These are phyloP conservation scores for Aspergillus carbonarius DNA, from an alignment of 2,329 filamentous ascomycete species.

Conservation along the genomic window DNA sequence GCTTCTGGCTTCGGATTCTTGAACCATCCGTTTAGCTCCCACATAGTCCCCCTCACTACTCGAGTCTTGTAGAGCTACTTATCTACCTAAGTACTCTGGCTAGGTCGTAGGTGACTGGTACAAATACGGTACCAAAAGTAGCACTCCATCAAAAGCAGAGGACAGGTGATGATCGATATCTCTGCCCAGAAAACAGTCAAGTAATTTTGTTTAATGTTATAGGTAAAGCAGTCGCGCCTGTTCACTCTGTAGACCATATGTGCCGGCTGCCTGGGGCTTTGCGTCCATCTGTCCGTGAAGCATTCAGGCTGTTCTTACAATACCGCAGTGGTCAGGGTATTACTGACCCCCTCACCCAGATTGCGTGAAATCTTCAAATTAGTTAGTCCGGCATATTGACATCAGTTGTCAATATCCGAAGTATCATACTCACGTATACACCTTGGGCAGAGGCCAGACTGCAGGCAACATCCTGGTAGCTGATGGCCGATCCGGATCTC, in stretches of 20 bases:
- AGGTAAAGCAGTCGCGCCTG: too few species aligned
- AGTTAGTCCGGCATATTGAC: background rate
- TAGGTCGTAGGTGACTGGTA: too few species aligned
- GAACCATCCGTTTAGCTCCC: background rate
- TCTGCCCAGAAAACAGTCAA: too few species aligned
- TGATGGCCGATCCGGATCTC: background rate
- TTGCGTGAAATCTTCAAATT: background rate
- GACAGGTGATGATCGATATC: too few species aligned
- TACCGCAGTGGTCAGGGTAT: background rate
- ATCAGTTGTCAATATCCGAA: background rate
- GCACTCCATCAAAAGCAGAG: too few species aligned
- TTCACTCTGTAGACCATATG: too few species aligned
- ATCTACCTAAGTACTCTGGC: background rate
- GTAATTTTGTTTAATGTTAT: too few species aligned
- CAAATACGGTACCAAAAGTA: too few species aligned
- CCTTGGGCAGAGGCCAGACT: background rate
- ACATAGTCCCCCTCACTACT: background rate
- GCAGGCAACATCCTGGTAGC: background rate
- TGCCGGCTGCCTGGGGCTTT: too few species aligned
- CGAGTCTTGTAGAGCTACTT: background rate
- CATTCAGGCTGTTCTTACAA: conserved; percentile 3
- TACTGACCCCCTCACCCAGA: background rate
- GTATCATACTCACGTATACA: background rate
- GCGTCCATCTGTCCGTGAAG: background rate
- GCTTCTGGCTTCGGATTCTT: background rate